Evolutionary conservation across 2,329 filamentous ascomycete species (phyloP), one percentile per base, ranked within the genome.

Genomic region (Orbilia quercus): DNA sequence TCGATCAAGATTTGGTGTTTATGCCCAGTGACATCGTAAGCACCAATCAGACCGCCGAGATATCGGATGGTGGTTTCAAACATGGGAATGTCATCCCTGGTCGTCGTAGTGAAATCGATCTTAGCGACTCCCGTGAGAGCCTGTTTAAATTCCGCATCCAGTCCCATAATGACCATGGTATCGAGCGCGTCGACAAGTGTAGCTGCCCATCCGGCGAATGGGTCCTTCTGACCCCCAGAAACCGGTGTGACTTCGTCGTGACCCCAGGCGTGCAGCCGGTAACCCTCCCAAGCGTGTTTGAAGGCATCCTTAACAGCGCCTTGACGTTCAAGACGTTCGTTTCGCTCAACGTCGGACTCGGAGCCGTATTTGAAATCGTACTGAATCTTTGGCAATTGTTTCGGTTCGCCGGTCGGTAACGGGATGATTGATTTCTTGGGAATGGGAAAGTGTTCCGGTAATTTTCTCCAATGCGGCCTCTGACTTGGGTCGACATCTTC

Each of bases 51-150:
- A 0, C 94, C 94, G 31, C 94, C 94, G 2, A 98, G 84, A 78
- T 97, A 96, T 57, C 94, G 88, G 78, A 98, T 97, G 9, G 89
- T 91, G 0, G 92, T 96, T 81, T 97, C 93, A 77, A 97, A 97
- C 6, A 96, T 85, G n/a, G 92, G 92, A 48, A 97, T 95, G 51
- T 90, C 86, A 38, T 81, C 79, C 53, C 88, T 84, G 12, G 83
- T 80, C 25, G 87, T 89, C 9, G 86, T 90, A 1, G 91, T 95
- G 77, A 97, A 97, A 80, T 97, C 92, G 67, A 97, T 94, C 4
- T 86, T 81, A 65, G 84, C 84, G 20, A 93, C 87, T 2, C 85
- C 88, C 57, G 86, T 84, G 47, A 91, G 87, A 1, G 91, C 92
- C 73, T 91, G 88, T 69, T 91, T 87, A 77, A 96, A 96, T 77